Percentiles rank a stretch among this genome's conserved stretches.
These are phyloP conservation scores for Leccinum fuscescens DNA, from an alignment of 1,284 basidiomycete genomes.

Conservation along the genomic window DNA sequence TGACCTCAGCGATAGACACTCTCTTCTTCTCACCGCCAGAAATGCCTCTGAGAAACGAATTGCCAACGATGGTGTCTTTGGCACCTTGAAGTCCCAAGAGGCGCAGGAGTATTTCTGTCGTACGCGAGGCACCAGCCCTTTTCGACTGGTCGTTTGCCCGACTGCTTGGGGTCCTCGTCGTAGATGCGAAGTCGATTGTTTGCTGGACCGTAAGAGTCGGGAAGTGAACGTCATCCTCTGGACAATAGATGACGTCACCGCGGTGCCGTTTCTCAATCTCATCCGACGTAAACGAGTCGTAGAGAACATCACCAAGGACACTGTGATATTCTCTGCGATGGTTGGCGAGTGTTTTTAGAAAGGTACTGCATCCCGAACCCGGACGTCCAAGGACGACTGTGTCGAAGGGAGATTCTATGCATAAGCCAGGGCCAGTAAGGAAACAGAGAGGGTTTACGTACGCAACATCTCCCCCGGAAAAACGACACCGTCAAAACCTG, in stretches of 20 bases:
- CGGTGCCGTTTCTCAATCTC: no score
- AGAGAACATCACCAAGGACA: no score
- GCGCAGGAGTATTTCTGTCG: conserved; percentile 58
- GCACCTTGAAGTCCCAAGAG: conserved; percentile 72
- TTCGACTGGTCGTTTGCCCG: not conserved
- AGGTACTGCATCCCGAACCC: no score
- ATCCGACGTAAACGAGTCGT: no score
- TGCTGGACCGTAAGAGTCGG: conserved; percentile 57
- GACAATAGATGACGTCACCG: no score
- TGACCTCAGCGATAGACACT: conserved; percentile 57
- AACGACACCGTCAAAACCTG: conserved; percentile 41
- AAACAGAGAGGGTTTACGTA: conserved; percentile 37
- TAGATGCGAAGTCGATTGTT: conserved; percentile 62
- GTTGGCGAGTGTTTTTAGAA: no score
- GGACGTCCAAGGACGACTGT: no score
- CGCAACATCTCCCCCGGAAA: conserved; percentile 42
- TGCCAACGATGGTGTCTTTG: conserved; percentile 61
- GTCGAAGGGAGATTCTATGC: not conserved
- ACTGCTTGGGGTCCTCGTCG: conserved; percentile 45
- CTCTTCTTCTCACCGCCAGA: conserved; percentile 78
- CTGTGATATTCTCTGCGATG: no score
- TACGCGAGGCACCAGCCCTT: conserved; percentile 37
- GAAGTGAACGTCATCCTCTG: no score
- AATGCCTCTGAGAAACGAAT: conserved; percentile 71
- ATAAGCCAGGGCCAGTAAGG: not conserved